Evolutionary conservation across 371 early-diverging fungal genomes (phyloP), one percentile per base, ranked within the genome.

Genomic region (Apophysomyces sp.): DNA sequence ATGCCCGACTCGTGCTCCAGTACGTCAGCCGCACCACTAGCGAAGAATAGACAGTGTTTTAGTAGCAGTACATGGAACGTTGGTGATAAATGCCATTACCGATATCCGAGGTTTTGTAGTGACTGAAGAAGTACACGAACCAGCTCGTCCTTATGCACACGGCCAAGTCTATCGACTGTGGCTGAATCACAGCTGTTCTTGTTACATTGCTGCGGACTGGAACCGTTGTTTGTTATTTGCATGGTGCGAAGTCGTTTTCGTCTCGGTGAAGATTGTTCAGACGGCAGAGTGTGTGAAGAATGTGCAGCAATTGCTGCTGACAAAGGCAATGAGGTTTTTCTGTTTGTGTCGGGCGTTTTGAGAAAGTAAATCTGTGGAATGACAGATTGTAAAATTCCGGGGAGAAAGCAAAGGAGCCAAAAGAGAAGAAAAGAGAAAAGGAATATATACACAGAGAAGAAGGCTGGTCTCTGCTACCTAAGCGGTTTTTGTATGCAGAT

Each of bases 101-200:
- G 81, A 66, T 91, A 94, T 5, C 94, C 95, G 57, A 94, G 78
- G 56, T 91, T 90, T n/a, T 84, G 78, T 31, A 97, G 73, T 29
- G 92, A 79, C 68, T 97, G 96, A 27, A 92, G 67, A 73, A 97
- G 89, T 11, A 97, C 68, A 13, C 97, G 85, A 21, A 95, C 90
- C 3, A 95, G 77, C 69, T 97, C 95, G 37, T 88, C 85, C 36
- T 82, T 79, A 26, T 68, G 75, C 21, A 81, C 63, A 57, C 21
- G 49, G 21, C 49, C 49, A 44, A 44, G 49, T 16, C 49, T 44
- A 9, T 26, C 49, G 7, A 18, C 21, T 16, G 49, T 21, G n/a
- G 16, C 16, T 41, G 41, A 13, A 15, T n/a, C 21, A 7, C 18
- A n/a, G 21, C 4, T 44, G 16, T 9, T 18, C 49, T 44, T 21